A percentile compares a stretch with the other conserved stretches of the same genome.
Evolutionary conservation across 2,329 filamentous ascomycete genomes (phyloP).

Genomic region (Didymella keratinophila): DNA sequence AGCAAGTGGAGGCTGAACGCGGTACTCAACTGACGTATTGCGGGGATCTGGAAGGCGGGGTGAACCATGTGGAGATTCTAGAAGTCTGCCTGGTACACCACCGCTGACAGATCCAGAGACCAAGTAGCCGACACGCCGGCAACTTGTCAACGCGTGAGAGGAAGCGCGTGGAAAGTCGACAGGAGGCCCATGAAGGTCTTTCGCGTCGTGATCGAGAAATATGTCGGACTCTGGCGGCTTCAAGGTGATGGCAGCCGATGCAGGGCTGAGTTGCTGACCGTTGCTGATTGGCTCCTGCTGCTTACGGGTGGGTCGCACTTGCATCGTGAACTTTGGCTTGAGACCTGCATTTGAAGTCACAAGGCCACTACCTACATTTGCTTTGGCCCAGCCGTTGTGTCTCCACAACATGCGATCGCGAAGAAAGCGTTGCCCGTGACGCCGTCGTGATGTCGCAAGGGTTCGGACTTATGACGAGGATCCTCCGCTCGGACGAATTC

Average conservation of each 20-base stretch:
- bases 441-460: not conserved
- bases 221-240: not conserved
- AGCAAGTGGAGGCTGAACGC: conserved; percentile 10
- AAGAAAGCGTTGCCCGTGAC: not conserved
- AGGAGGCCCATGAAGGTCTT: not conserved
- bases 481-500: conserved; percentile 13
- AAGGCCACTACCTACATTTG: not conserved
- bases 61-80: conserved; percentile 7
- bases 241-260: not conserved
- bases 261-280: not conserved
- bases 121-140: conserved; percentile 16
- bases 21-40: conserved; percentile 10
- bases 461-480: conserved; percentile 3
- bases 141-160: not conserved
- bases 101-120: conserved; percentile 4
- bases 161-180: not conserved
- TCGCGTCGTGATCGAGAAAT: not conserved
- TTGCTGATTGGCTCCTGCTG: conserved; percentile 11
- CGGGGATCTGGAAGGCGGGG: conserved; percentile 6
- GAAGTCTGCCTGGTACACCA: not conserved
- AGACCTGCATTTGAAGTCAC: not conserved
- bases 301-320: not conserved
- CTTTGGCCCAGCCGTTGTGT: not conserved
- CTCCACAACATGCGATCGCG: not conserved
- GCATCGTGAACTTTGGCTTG: not conserved